A percentile compares a stretch with the other conserved stretches of the same genome.
These are phyloP conservation scores for Pogostemon cablin DNA, from an alignment of 257 asterid genomes.

Conservation along the genomic window DNA sequence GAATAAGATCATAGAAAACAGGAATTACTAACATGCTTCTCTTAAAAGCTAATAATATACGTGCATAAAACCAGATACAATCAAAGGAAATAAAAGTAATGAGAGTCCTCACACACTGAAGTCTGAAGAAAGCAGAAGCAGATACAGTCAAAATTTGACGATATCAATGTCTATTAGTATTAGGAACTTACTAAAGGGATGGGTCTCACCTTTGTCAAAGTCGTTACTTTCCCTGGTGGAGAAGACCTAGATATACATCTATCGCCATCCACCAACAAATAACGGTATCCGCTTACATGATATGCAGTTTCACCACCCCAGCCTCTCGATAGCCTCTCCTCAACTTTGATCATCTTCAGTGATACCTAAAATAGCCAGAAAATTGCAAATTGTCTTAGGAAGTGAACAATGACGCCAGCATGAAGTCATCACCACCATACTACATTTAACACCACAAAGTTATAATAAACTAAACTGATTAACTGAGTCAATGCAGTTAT, in stretches of 20 bases:
- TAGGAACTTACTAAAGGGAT: conserved; percentile 2
- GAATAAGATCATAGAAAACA: conserved; percentile 23
- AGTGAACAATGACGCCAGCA: conserved; percentile 23
- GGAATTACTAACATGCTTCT: conserved; percentile 18
- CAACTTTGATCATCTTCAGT: conserved; percentile 69
- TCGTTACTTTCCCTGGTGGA: conserved; percentile 97
- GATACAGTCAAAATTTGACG: neutral
- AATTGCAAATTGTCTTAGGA: conserved; percentile 21
- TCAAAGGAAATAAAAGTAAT: conserved; percentile 2
- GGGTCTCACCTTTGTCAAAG: conserved; percentile 76
- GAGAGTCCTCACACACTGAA: neutral
- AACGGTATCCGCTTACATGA: conserved; percentile 95
- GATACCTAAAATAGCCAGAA: conserved; percentile 59
- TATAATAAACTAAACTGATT: conserved; percentile 21
- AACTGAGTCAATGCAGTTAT: neutral
- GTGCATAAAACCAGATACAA: neutral
- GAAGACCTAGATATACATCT: conserved; percentile 80
- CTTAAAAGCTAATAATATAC: conserved; percentile 12
- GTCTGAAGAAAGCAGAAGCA: neutral
- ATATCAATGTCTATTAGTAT: conserved; percentile 21
- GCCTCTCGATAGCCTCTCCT: conserved; percentile 94
- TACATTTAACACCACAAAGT: neutral
- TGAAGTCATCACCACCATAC: neutral
- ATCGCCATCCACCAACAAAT: conserved; percentile 86
- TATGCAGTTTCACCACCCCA: conserved; percentile 99